These are phyloP conservation scores for Fusarium guadeloupense DNA, from an alignment of 2,329 filamentous ascomycete genomes.

Conservation along the genomic window DNA sequence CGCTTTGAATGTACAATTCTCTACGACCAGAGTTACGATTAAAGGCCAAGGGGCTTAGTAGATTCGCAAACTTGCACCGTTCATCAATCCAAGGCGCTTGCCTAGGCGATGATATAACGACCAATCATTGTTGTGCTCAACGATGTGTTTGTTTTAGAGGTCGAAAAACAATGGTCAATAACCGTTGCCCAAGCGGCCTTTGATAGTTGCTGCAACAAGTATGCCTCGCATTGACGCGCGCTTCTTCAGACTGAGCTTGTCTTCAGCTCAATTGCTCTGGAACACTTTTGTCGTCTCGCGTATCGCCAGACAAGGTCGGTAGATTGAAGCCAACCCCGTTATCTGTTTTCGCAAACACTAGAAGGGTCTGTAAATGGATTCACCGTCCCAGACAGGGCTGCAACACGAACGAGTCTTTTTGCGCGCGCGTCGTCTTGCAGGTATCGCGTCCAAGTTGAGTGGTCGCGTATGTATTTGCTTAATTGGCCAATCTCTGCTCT, in stretches of 20 bases:
- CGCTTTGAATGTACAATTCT: not conserved
- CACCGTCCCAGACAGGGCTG: not conserved
- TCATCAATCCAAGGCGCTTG: constrained; percentile 9
- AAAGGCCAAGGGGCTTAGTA: not conserved
- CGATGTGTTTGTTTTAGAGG: not conserved
- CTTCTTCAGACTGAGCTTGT: constrained; percentile 11
- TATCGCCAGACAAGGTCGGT: constrained; percentile 15
- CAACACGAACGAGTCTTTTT: not conserved
- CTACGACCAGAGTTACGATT: not conserved
- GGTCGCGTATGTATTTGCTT: not conserved
- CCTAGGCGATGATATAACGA: not conserved
- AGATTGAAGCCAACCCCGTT: not conserved
- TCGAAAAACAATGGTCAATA: not conserved
- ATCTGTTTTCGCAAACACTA: constrained; percentile 7
- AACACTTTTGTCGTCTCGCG: constrained; percentile 2
- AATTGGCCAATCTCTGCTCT: not conserved
- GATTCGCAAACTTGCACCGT: too few relatives aligned
- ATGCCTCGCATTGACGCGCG: constrained; percentile 39
- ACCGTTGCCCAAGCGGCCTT: constrained; percentile 2
- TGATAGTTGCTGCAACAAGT: constrained; percentile 7
- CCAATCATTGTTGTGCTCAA: constrained; percentile 8
- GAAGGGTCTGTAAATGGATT: not conserved
- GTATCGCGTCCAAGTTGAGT: not conserved
- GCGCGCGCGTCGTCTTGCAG: constrained; percentile 27
- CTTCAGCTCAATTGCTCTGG: not conserved